Evolutionary conservation across 2,329 filamentous ascomycete species (phyloP), one percentile per base, ranked within the genome.

Genomic region (Atkinsonella hypoxylon): DNA sequence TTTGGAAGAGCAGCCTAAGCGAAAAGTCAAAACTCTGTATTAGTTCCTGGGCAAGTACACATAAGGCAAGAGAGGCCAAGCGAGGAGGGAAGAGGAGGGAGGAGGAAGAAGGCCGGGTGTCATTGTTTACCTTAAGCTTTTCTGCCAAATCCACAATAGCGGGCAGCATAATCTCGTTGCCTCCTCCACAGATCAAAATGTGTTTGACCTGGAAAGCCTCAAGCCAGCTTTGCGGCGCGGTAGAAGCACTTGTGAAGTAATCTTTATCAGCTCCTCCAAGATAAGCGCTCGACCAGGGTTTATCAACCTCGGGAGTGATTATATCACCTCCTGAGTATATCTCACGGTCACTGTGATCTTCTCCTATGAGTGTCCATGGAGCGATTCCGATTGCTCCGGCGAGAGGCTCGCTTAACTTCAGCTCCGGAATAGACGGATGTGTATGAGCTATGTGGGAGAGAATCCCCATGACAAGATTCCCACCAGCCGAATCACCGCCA

Each of bases 401-500:
- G 11, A 59, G 53, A 1, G 53, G 51, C 46, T 53, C 53, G 20
- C 32, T n/a, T 7, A 58, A 3, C n/a, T 32, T 40, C 22, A 59
- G 49, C 43, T 47, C 51, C n/a, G 32, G 31, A 12, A 59, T 59
- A 43, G 55, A 45, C 6, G 52, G 51, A 34, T 59, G 58, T 9
- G 48, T 48, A 31, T 59, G 57, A 26, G 54, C 53, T 5, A 58
- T 47, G 47, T 59, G 57, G 8, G 56, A 57, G 18, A 59, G 51
- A 15, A 59, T 55, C 30, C 55, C 57, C 17, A 58, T 34, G 36
- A 48, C 54, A 12, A 59, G 49, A 39, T 58, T 58, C 12, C 53
- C 58, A 41, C 58, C 58, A 1, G 58, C 58, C 2, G 58, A 59
- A 44, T 59, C 58, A 36, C 58, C 58, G 42, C 55, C 57, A 11